Base-by-base conservation (phyloP, 305 asterid genomes). In the Fraxinus xanthoxyloides region DNA sequence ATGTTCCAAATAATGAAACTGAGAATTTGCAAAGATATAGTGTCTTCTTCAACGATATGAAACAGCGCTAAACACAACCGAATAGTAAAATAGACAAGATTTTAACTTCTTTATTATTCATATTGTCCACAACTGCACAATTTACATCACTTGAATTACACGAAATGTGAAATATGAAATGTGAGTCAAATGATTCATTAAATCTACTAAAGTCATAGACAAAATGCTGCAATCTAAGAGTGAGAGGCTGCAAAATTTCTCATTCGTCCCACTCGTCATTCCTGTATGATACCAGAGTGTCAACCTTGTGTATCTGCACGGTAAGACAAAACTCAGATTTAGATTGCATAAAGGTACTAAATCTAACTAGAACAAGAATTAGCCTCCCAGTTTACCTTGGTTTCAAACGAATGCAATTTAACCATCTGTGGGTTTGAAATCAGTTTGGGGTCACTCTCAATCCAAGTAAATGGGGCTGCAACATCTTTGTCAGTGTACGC, bases 361-460 rank as follows among this genome's bases (percentile, higher is more conserved):
- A 15, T 46, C 65, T 74, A 65, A 24, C 69, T 59, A 26, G 63
- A 76, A 81, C 51, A 35, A 38, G 77, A 61, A 72, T 75, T 76
- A 51, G 21, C 34, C 32, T 79, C 48, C 19, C 48, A 32, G 56
- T 19, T 28, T 84, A 95, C 98, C 98, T 92, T 95, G 4, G 98
- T 93, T 87, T 95, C 98, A 84, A 93, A 95, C 65, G 98, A 89
- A 79, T 92, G 97, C 87, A 95, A 84, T 79, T 95, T 95, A 86
- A 95, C 98, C 97, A 93, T 95, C 75, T 93, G 98, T 23, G 98
- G 98, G 85, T 95, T 93, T 5, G 82, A 91, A 48, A 95, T 95
- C 83, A 95, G 85, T 88, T 91, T 95, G 19, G 98, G 97, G 76
- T 95, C 98, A 79, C 98, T 95, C 92, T 95, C 98, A 21, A 93